These are phyloP conservation scores for Cymodocea nodosa DNA, from an alignment of 116 monocot species.

Conservation along the genomic window DNA sequence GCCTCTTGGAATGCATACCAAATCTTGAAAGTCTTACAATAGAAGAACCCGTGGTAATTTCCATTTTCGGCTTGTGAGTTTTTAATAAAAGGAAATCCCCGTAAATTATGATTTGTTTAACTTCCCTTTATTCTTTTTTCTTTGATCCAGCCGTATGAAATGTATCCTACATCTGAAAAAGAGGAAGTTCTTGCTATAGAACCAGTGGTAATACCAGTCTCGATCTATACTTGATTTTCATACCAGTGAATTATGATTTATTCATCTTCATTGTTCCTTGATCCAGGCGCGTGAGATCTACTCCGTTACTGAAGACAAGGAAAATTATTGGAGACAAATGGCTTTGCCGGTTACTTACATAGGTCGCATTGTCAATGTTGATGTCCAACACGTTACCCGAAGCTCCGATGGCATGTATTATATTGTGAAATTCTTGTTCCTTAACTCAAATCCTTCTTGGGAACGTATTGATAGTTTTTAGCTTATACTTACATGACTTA, in stretches of 20 bases:
- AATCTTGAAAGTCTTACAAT: conserved; percentile 1
- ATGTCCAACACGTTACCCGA: neutral
- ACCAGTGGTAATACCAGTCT: neutral
- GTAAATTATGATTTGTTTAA: neutral
- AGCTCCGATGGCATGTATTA: neutral
- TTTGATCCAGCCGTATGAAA: neutral
- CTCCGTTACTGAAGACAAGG: neutral
- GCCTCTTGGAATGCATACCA: conserved; percentile 1
- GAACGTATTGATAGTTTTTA: too few relatives aligned
- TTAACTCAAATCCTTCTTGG: neutral
- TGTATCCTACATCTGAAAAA: neutral
- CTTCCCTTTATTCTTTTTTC: neutral
- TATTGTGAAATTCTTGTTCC: neutral
- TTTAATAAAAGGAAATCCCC: neutral
- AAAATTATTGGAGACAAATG: neutral
- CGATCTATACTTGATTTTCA: too few relatives aligned
- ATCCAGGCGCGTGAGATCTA: neutral
- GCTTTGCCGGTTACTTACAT: neutral
- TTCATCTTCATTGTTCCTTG: neutral
- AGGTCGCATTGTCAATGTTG: neutral
- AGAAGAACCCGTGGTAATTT: conserved; percentile 6
- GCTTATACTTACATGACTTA: too few relatives aligned
- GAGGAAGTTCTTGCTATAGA: neutral
- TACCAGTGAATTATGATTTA: too few relatives aligned
- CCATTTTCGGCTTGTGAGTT: neutral